Conservation (phyloP, 306 rosid species). For the Datisca glomerata region DNA sequence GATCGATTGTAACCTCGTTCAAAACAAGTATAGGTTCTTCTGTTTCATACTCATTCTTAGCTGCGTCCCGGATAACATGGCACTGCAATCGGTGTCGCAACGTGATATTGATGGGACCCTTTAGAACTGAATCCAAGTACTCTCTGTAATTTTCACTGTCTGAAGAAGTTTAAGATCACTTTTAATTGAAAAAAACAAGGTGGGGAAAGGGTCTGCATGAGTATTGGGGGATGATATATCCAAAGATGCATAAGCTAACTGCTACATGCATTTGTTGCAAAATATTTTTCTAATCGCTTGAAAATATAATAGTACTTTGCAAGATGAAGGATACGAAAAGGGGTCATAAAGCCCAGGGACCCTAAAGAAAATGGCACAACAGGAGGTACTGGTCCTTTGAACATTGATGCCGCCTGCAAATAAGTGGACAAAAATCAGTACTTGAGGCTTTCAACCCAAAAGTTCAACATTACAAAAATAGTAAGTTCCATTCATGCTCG, state of each 20-base stretch:
- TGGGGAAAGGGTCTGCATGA: too few species aligned
- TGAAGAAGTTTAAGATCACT: constrained; percentile 54
- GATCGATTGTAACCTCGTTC: constrained; percentile 94
- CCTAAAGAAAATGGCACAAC: constrained; percentile 92
- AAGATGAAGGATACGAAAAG: constrained; percentile 73
- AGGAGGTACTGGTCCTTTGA: constrained; percentile 98
- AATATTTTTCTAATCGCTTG: not conserved
- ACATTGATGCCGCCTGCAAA: constrained; percentile 95
- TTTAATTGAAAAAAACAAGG: too few species aligned
- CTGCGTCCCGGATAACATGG: constrained; percentile 71
- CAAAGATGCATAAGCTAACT: too few species aligned
- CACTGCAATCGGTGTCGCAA: constrained; percentile 79
- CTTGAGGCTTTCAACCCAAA: not conserved
- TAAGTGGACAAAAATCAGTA: not conserved
- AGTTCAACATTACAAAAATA: too few species aligned
- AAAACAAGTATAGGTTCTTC: constrained; percentile 84
- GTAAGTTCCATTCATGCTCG: too few species aligned
- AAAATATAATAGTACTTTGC: constrained; percentile 5
- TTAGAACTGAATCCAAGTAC: constrained; percentile 59
- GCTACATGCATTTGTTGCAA: not conserved
- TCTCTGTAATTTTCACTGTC: constrained; percentile 80
- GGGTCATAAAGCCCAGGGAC: constrained; percentile 95
- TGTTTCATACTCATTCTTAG: constrained; percentile 63
- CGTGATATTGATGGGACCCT: constrained; percentile 86
- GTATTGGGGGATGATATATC: too few species aligned